Base-by-base conservation (phyloP, 352 stramenopile species). In the Elongisporangium senticosum region DNA sequence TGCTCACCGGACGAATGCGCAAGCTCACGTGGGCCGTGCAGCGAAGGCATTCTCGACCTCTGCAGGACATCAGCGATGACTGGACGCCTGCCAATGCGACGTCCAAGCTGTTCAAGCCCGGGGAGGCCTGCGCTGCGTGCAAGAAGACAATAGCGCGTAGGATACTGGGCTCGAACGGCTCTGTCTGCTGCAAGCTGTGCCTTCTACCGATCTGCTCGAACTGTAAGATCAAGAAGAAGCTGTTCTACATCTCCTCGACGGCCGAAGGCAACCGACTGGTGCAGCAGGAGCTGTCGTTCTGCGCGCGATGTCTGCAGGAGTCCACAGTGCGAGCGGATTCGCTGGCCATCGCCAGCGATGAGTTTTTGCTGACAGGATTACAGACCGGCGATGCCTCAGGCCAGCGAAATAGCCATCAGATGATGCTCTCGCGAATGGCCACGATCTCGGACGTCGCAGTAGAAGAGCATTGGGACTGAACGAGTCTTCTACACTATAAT, bases 21-120 rank as follows among this genome's bases (percentile, higher is more conserved):
- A 90, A 90, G 56, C 67, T 90, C 26, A 64, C 68, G 53, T 89
- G 79, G 80, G 69, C 68, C 49, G 65, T 84, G 55, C 28, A 65
- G 53, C 33, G 33, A 17, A 43, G 33, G 33, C 33, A 43, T 43
- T 15, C 33, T 17, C 33, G 33, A 4, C 33, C 33, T 17, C 33
- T 43, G 33, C 33, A 43, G 33, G 33, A 43, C 8, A 43, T 43
- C 67, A 77, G 68, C 58, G 53, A 2, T 20, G 48, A 33, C 47
- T 63, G 14, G 67, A 43, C 4, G 11, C 33, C 33, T 3, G 33
- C 33, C 56, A 7, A 56, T 65, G n/a, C 23, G 21, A 23, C 22
- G 49, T 21, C 56, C 21, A 22, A 7, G 53, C 40, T 3, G 33
- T 10, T 43, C 7, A 43, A 43, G 33, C 11, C 33, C 33, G 11